phyloP scores from a whole-genome alignment of 352 stramenopile species.

The Phytophthora capsici region DNA sequence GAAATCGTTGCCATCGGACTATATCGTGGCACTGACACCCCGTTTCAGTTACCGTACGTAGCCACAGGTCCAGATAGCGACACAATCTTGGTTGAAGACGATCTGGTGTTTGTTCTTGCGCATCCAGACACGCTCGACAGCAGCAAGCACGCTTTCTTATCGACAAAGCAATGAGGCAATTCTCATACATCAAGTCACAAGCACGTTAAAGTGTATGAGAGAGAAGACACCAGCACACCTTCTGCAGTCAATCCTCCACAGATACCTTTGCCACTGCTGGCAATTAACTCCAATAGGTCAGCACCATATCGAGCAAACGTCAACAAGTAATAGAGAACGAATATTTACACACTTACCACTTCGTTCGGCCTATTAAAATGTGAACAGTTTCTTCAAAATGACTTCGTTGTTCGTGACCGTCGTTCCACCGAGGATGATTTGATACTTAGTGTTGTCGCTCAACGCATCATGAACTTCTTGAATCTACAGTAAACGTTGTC shows the following conservation, averaged over 20 bases:
- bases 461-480: slow-evolving; percentile 72
- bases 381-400: slow-evolving; percentile 66
- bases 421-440: slow-evolving; percentile 77
- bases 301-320: slow-evolving; percentile 9
- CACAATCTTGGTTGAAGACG: slow-evolving; percentile 51
- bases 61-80: slow-evolving; percentile 53
- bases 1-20: slow-evolving; percentile 61
- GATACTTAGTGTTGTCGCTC: slow-evolving; percentile 49
- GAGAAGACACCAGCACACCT: background rate
- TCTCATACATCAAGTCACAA: slow-evolving; percentile 3
- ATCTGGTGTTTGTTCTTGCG: slow-evolving; percentile 67
- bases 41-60: slow-evolving; percentile 61
- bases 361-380: slow-evolving; percentile 11
- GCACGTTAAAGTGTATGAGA: slow-evolving; percentile 19
- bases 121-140: slow-evolving; percentile 43
- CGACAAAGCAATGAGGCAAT: slow-evolving; percentile 12
- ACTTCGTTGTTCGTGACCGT: slow-evolving; percentile 77
- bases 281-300: slow-evolving; percentile 8
- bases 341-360: slow-evolving; percentile 12
- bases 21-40: slow-evolving; percentile 47
- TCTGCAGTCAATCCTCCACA: background rate
- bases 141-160: background rate
- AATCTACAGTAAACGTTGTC: slow-evolving; percentile 42
- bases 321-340: slow-evolving; percentile 12
- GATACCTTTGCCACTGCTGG: slow-evolving; percentile 11